Evolutionary conservation across 805 yeast genomes (phyloP).

Genomic region (Spathaspora hagerdaliae): DNA sequence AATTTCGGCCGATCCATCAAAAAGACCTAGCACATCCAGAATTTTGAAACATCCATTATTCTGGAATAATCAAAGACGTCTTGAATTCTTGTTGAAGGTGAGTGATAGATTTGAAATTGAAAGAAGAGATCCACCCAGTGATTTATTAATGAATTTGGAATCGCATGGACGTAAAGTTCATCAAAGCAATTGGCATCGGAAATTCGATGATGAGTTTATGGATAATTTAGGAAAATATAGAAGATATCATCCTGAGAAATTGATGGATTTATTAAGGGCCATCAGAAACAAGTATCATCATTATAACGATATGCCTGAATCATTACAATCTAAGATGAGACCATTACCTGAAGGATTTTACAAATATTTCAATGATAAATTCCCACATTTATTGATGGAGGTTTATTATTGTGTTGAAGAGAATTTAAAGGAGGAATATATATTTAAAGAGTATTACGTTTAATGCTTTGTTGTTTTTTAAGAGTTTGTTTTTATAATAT

Average conservation of each 20-base stretch:
- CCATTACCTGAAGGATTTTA: constrained; percentile 85
- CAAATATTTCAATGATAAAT: constrained; percentile 64
- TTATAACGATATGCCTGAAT: constrained; percentile 79
- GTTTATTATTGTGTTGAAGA: constrained; percentile 60
- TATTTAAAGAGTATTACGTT: constrained; percentile 38
- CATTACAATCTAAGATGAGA: constrained; percentile 61
- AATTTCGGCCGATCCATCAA: constrained; percentile 63
- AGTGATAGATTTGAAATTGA: constrained; percentile 91
- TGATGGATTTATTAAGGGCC: constrained; percentile 86
- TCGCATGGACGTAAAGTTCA: constrained; percentile 43
- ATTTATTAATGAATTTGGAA: constrained; percentile 54
- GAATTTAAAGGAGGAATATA: constrained; percentile 61
- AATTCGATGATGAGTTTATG: constrained; percentile 69
- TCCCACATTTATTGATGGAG: constrained; percentile 77
- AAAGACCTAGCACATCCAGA: constrained; percentile 65
- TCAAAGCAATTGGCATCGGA: constrained; percentile 70
- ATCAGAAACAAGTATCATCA: constrained; percentile 93
- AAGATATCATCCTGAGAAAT: constrained; percentile 71
- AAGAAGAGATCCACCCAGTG: constrained; percentile 73
- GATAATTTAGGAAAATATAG: constrained; percentile 88
- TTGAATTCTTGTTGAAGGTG: constrained; percentile 80
- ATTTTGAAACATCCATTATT: constrained; percentile 85
- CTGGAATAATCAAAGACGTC: constrained; percentile 70
- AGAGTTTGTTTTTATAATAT: background rate
- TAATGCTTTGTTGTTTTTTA: background rate